Percentiles rank a stretch among this genome's conserved stretches.
phyloP scores from a whole-genome alignment of 163 green algal species.

The Prototheca wickerhamii region DNA sequence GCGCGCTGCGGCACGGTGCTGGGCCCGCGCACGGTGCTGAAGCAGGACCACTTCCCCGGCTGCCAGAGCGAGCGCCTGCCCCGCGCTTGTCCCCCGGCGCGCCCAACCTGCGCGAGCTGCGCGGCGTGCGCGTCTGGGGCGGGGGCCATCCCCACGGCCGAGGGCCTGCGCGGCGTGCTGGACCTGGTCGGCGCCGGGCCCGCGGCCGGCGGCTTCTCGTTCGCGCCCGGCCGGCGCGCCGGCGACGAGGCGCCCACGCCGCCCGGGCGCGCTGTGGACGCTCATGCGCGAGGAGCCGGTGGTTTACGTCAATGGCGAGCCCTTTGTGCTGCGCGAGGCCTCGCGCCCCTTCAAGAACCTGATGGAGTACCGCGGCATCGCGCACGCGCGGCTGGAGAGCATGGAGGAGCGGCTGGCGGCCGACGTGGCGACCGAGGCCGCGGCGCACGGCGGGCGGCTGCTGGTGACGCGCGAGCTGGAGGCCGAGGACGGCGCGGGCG shows the following conservation, averaged over 20 bases:
- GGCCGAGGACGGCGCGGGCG: conserved; percentile 71
- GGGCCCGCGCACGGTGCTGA: conserved; percentile 76
- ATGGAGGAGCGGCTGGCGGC: conserved; percentile 86
- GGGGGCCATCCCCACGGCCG: conserved; percentile 87
- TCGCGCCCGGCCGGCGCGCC: too few species aligned
- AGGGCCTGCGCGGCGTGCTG: conserved; percentile 71
- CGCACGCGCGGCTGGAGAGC: conserved; percentile 71
- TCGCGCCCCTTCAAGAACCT: conserved; percentile 90
- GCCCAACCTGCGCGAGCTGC: conserved; percentile 91
- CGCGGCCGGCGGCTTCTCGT: too few species aligned
- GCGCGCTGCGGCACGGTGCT: conserved; percentile 60
- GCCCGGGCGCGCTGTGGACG: conserved; percentile 84
- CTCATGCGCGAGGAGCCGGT: conserved; percentile 94
- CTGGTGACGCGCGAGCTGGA: conserved; percentile 83
- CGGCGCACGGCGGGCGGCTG: conserved; percentile 58
- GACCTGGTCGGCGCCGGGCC: conserved; percentile 50
- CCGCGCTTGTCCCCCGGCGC: conserved; percentile 79
- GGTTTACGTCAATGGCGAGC: conserved; percentile 86
- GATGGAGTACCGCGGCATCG: conserved; percentile 88
- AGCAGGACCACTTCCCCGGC: conserved; percentile 67
- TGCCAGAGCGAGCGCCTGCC: conserved; percentile 90
- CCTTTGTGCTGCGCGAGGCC: conserved; percentile 87
- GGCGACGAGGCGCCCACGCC: too few species aligned
- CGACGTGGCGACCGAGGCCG: conserved; percentile 76
- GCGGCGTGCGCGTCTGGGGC: conserved; percentile 81